Evolutionary conservation across 768 basidiomycete genomes (phyloP), one percentile per base, ranked within the genome.

Genomic region (Macrolepiota albuminosa): DNA sequence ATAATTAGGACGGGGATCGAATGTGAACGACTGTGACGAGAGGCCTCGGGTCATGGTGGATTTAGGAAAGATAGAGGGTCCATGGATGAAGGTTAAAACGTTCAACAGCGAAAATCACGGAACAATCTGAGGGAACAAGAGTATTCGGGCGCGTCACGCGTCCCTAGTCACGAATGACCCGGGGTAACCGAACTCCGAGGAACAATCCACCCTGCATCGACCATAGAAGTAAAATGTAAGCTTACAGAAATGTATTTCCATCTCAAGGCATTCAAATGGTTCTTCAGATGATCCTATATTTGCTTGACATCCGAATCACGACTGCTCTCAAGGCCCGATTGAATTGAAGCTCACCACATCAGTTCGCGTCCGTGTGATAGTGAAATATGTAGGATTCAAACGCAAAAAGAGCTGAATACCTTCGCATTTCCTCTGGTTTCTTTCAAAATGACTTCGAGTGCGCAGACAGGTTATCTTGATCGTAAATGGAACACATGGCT

Each of bases 1-100:
- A 58, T 77, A 82, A 26, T 73, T 68, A 0, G 83, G 83, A 2
- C 82, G 77, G 18, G 83, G 79, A 65, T 86, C 84, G 57, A 84
- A 82, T 33, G 75, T 66, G 60, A 77, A 84, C 29, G 69, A 71
- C 54, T 74, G 56, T 1, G 63, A 59, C 34, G 59, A 45, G 39
- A 59, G 46, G 42, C n/a, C 8, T 42, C n/a, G 42, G 1, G 54
- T 6, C 63, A 64, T 66, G 2, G 43, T 56, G 10, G 24, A 3
- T 45, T 42, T 24, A 4, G 50, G 39, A 26, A 16, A 31, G 48
- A n/a, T 14, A 40, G 53, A 31, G 21, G 29, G 42, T 55, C 42
- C 51, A 53, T 53, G 24, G 24, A 46, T 36, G 24, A 14, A 16
- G 2, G 14, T 53, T 53, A 16, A 53, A 40, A 40, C 10, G 16